Base-by-base conservation (phyloP, 2,329 filamentous ascomycete genomes). In the Phialophora macrospora region DNA sequence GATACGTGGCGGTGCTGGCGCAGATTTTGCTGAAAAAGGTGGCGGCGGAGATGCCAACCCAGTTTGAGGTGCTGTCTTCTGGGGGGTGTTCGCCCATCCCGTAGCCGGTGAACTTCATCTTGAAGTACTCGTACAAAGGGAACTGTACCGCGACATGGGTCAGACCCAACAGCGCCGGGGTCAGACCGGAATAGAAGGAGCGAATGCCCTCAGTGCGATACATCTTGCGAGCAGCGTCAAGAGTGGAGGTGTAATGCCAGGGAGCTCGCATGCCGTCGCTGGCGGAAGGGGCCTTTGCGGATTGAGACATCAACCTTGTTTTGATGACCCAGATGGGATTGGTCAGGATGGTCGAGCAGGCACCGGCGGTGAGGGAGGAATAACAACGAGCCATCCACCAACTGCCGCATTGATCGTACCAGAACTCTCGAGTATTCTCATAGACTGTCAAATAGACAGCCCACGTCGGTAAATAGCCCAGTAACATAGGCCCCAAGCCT, bases 291-390 rank as follows among this genome's bases (percentile, higher is more conserved):
- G 85, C 81, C 67, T 80, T 83, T 44, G 82, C 77, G 70, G 86
- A 88, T 80, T 98, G 95, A 44, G 95, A 97, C 95, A 98, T 98
- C 72, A 99, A 86, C 71, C 95, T 86, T 56, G 95, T 99, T 80
- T 99, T 99, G 81, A 99, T 97, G 44, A 99, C 95, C 95, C 95
- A 99, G 67, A 99, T 99, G 0, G 95, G 95, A 77, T 98, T 99
- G 26, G 95, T 99, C 68, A 90, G 90, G 69, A 98, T 85, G 3
- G 95, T 99, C 71, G 93, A 97, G 80, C 91, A 97, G 67, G 88
- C 93, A 60, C 95, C 95, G 26, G 94, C 95, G 63, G 93, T 86
- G 67, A 99, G 87, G 9, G 95, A 97, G 24, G 95, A 95, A 82
- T 91, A 93, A 71, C 95, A 90, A 75, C 92, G 92, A 73, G 94